phyloP scores from a whole-genome alignment of 169 alveolate species.

The Cryptosporidium sp. region DNA sequence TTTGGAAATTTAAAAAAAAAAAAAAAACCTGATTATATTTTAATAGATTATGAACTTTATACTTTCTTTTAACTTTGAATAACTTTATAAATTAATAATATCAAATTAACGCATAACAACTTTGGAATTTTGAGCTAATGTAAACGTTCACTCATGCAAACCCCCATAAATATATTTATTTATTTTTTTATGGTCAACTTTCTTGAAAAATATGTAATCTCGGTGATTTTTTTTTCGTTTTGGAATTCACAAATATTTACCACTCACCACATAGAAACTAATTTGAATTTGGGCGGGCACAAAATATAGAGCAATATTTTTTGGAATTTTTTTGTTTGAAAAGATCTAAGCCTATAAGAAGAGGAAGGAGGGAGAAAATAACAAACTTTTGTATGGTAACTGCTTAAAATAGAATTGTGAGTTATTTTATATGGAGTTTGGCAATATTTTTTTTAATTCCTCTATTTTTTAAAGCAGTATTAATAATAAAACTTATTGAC shows the following conservation, averaged over 20 bases:
- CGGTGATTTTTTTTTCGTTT: neutral
- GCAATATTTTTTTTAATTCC: neutral
- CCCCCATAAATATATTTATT: neutral
- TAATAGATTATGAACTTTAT: too few relatives aligned
- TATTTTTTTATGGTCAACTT: neutral
- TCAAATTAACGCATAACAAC: neutral
- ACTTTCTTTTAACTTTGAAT: neutral
- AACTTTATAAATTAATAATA: neutral
- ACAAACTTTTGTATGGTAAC: neutral
- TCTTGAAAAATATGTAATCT: neutral
- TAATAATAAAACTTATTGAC: neutral
- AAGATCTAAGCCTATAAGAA: neutral
- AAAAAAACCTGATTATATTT: neutral
- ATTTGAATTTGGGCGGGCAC: neutral
- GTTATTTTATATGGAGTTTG: neutral
- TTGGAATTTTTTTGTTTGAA: neutral
- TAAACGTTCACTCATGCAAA: neutral
- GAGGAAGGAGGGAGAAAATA: neutral
- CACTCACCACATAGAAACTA: constrained; percentile 24
- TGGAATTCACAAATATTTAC: neutral
- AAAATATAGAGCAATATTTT: neutral
- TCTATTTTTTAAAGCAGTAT: neutral
- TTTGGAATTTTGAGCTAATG: neutral
- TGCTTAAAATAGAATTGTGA: neutral
- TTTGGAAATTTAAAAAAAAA: too few relatives aligned